phyloP scores from a whole-genome alignment of 2,329 filamentous ascomycete genomes.

The Colletotrichum theobromicola region DNA sequence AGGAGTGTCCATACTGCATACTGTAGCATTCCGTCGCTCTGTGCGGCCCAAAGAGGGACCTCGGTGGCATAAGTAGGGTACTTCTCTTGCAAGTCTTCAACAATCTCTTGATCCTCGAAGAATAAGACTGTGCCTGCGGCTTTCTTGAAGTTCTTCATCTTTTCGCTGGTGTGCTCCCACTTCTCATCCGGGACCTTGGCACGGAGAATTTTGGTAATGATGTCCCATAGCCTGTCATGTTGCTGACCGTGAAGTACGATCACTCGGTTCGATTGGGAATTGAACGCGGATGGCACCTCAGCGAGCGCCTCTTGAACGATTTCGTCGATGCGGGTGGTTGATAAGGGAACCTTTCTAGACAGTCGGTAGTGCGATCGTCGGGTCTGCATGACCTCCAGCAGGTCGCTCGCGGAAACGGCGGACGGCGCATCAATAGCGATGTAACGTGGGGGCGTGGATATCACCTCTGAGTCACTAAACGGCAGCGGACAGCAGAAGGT shows the following conservation, averaged over 20 bases:
- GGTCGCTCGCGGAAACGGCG: slow-evolving; percentile 43
- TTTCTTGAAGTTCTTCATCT: slow-evolving; percentile 64
- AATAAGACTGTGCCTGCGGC: slow-evolving; percentile 86
- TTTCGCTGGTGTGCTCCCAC: slow-evolving; percentile 57
- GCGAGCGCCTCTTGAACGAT: slow-evolving; percentile 69
- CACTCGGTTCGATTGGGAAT: slow-evolving; percentile 82
- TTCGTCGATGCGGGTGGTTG: slow-evolving; percentile 64
- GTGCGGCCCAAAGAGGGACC: slow-evolving; percentile 78
- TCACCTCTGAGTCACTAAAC: not conserved
- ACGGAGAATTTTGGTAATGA: slow-evolving; percentile 69
- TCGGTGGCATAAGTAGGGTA: slow-evolving; percentile 78
- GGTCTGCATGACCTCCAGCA: slow-evolving; percentile 69
- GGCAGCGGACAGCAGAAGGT: not conserved
- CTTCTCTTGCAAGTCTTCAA: slow-evolving; percentile 70
- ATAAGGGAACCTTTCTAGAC: slow-evolving; percentile 65
- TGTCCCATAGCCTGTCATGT: slow-evolving; percentile 88
- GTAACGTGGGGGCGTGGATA: not conserved
- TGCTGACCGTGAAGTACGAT: slow-evolving; percentile 81
- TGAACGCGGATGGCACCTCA: slow-evolving; percentile 82
- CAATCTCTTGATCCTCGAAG: slow-evolving; percentile 77
- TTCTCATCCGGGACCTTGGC: slow-evolving; percentile 69
- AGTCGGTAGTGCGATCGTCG: slow-evolving; percentile 75
- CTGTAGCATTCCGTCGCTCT: slow-evolving; percentile 84
- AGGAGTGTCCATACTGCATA: slow-evolving; percentile 81
- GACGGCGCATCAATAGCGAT: not conserved